Evolutionary conservation across 2,329 filamentous ascomycete species (phyloP).

Genomic region (Apiospora marii): DNA sequence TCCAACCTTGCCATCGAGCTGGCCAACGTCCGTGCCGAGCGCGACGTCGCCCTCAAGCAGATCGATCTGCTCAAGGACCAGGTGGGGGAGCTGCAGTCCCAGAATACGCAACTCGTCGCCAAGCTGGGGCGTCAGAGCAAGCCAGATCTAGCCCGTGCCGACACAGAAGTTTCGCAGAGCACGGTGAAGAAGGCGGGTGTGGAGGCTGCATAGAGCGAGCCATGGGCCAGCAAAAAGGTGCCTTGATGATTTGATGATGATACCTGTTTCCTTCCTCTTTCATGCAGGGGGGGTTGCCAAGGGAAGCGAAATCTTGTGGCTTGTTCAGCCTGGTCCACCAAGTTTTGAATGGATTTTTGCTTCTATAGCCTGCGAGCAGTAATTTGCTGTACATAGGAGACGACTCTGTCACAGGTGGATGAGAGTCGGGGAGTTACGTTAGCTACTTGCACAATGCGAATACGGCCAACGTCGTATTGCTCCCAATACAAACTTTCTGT

Average conservation of each 20-base stretch:
- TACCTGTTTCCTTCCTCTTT: not conserved
- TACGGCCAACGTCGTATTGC: not conserved
- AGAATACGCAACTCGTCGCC: slow-evolving; percentile 67
- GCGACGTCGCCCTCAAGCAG: slow-evolving; percentile 60
- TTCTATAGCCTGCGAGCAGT: not conserved
- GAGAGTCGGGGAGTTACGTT: not conserved
- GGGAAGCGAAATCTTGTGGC: not conserved
- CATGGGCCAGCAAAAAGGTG: not conserved
- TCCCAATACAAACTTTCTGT: not conserved
- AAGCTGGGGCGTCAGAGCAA: slow-evolving; percentile 50
- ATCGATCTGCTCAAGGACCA: slow-evolving; percentile 61
- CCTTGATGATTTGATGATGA: not conserved
- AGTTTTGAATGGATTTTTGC: not conserved
- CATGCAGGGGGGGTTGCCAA: not conserved
- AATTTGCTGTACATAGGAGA: not conserved
- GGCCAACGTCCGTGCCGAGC: slow-evolving; percentile 59
- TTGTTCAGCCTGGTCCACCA: not conserved
- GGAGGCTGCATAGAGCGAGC: not conserved
- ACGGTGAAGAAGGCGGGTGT: not conserved
- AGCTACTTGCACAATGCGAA: not conserved
- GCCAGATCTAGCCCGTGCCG: not conserved
- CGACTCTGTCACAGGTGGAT: not conserved
- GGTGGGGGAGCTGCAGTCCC: slow-evolving; percentile 64
- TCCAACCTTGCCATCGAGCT: slow-evolving; percentile 58
- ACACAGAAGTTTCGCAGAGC: not conserved